Base-by-base conservation (phyloP, 805 yeast genomes). In the Lipomyces orientalis region DNA sequence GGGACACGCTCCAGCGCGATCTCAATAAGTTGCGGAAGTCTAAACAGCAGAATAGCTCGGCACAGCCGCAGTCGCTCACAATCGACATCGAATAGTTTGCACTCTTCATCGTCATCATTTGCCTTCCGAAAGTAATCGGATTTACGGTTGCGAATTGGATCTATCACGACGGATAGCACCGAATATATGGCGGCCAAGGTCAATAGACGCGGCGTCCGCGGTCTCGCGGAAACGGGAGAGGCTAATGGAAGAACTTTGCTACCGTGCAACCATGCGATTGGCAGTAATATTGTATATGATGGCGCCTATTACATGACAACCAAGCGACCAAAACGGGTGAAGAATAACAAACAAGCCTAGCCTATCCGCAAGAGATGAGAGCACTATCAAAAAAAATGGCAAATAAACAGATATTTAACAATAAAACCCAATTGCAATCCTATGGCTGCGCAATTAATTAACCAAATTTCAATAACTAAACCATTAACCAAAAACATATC, bases 1-100 rank as follows among this genome's bases (percentile, higher is more conserved):
- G 62, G 3, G 70, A 66, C 58, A 64, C 67, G 2, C 25, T 66
- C 9, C 59, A 61, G 9, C 59, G 67, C 2, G 70, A 66, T 34
- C 60, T 62, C n/a, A 35, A 35, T 8, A 16, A 16, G 19, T 14
- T 56, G 46, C 49, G 16, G 7, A 46, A 19, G 2, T 10, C 25
- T 4, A 19, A 52, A 25, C 33, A 52, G 55, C 9, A 52, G 12
- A n/a, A 43, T 43, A 8, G 22, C 49, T 43, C 49, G 14, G 10
- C 49, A n/a, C 9, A 52, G 33, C 19, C 55, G 10, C 33, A 52
- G 33, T 8, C 55, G 7, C 5, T 25, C n/a, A 52, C 55, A 25
- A 52, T 52, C 33, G 55, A 52, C 55, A 43, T 43, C 16, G 49
- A 43, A 43, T 43, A 43, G 7, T n/a, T 19, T 16, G n/a, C n/a